Percentiles rank a stretch among this genome's conserved stretches.
Conservation (phyloP, 1,284 basidiomycete species). For the Phlebopus sp. region DNA sequence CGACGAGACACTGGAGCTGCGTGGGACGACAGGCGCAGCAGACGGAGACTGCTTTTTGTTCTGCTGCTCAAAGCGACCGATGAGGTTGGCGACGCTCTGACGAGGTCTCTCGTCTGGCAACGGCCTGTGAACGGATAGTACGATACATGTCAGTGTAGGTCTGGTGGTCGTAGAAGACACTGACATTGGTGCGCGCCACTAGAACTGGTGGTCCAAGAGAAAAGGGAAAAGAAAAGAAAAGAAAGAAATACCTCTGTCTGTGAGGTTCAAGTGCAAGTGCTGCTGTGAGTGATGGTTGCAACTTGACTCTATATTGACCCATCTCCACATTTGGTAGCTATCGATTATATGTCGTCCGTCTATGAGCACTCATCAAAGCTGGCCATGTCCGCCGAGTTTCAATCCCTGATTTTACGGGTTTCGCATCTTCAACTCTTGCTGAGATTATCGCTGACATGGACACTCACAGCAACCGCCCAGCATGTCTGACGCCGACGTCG, state of each 20-base stretch:
- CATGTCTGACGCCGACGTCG: not conserved
- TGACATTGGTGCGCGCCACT: constrained; percentile 27
- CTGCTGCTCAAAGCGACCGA: constrained; percentile 78
- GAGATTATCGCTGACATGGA: not conserved
- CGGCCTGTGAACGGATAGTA: constrained; percentile 46
- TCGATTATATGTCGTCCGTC: not conserved
- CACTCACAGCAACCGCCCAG: not conserved
- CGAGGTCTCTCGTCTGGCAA: constrained; percentile 81
- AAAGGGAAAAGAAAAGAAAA: not conserved
- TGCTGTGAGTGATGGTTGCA: constrained; percentile 21
- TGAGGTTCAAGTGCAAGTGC: constrained; percentile 12
- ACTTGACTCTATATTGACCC: constrained; percentile 15
- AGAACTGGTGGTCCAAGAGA: constrained; percentile 13
- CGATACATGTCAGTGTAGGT: constrained; percentile 12
- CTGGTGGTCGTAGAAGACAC: constrained; percentile 9
- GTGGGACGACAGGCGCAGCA: constrained; percentile 37
- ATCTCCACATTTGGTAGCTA: constrained; percentile 19
- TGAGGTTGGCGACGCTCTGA: constrained; percentile 78
- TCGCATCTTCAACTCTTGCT: too few relatives aligned
- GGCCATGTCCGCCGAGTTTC: too few relatives aligned
- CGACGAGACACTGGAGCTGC: constrained; percentile 62
- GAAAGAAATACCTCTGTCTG: constrained; percentile 14
- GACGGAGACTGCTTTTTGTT: constrained; percentile 54
- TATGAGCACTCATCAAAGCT: not conserved
- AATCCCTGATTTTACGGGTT: too few relatives aligned